A percentile compares a stretch with the other conserved stretches of the same genome.
Conservation (phyloP, 768 basidiomycete genomes). For the Suillus fuscotomentosus region DNA sequence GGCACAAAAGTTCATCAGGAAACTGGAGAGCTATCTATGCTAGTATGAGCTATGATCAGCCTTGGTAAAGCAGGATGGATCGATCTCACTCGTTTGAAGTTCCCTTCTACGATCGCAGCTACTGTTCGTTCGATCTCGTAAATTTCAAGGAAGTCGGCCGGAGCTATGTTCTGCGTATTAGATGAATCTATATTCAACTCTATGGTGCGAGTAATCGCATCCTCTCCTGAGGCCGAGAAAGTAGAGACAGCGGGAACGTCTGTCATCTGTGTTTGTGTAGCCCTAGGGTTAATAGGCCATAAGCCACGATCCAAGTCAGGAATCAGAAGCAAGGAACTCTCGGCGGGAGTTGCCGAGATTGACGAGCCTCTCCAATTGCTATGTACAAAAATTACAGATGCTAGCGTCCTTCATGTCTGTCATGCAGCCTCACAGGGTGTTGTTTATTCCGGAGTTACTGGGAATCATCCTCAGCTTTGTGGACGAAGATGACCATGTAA, state of each 20-base stretch:
- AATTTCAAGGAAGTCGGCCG: slow-evolving; percentile 52
- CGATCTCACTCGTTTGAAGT: slow-evolving; percentile 65
- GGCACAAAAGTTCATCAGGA: slow-evolving; percentile 87
- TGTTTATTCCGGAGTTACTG: slow-evolving; percentile 58
- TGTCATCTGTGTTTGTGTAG: neutral
- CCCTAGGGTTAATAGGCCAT: too few relatives aligned
- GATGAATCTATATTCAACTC: slow-evolving; percentile 42
- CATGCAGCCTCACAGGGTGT: slow-evolving; percentile 27
- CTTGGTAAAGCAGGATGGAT: neutral
- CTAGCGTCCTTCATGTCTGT: neutral
- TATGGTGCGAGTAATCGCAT: slow-evolving; percentile 58
- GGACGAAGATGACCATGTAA: slow-evolving; percentile 38
- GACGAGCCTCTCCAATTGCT: neutral
- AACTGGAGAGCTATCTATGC: slow-evolving; percentile 87
- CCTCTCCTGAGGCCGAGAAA: slow-evolving; percentile 61
- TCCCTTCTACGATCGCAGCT: slow-evolving; percentile 53
- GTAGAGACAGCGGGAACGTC: slow-evolving; percentile 14
- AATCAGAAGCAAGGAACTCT: neutral
- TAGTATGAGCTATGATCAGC: neutral
- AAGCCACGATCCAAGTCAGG: neutral
- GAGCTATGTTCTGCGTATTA: slow-evolving; percentile 23
- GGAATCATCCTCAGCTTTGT: slow-evolving; percentile 53
- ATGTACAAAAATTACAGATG: neutral
- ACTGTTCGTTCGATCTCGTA: slow-evolving; percentile 77
- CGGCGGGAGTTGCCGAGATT: neutral